phyloP scores from a whole-genome alignment of 225 moss, liverwort and hornwort genomes.

The Straminergon stramineum region DNA sequence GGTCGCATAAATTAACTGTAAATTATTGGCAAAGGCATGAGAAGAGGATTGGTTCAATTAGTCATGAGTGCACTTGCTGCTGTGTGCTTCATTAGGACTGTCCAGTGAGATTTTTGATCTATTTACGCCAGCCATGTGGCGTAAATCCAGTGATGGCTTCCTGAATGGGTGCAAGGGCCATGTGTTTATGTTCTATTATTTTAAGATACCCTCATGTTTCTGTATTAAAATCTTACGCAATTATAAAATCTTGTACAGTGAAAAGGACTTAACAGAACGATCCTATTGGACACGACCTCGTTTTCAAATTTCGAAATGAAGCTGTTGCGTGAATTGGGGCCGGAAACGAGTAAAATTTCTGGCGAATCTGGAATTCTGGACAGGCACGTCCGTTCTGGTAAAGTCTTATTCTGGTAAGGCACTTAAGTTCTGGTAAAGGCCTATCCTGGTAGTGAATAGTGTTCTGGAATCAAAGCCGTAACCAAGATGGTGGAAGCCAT shows the following conservation, averaged over 20 bases:
- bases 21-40: slow-evolving; percentile 8
- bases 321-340: neutral
- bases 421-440: neutral
- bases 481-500: neutral
- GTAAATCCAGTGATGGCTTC: neutral
- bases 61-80: neutral
- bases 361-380: neutral
- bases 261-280: neutral
- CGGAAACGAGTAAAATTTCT: neutral
- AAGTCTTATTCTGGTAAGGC: neutral
- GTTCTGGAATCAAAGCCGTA: neutral
- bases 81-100: neutral
- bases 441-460: neutral
- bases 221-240: neutral
- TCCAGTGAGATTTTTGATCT: neutral
- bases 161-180: neutral
- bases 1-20: slow-evolving; percentile 11
- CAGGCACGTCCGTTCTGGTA: neutral
- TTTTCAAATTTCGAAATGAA: no score
- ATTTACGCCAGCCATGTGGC: neutral
- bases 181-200: neutral
- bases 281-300: no score
- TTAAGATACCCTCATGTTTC: neutral
- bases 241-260: neutral
- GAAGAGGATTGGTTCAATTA: neutral